Evolutionary conservation across 495 filamentous ascomycete genomes (phyloP), one percentile per base, ranked within the genome.

Genomic region (Darksidea phi): DNA sequence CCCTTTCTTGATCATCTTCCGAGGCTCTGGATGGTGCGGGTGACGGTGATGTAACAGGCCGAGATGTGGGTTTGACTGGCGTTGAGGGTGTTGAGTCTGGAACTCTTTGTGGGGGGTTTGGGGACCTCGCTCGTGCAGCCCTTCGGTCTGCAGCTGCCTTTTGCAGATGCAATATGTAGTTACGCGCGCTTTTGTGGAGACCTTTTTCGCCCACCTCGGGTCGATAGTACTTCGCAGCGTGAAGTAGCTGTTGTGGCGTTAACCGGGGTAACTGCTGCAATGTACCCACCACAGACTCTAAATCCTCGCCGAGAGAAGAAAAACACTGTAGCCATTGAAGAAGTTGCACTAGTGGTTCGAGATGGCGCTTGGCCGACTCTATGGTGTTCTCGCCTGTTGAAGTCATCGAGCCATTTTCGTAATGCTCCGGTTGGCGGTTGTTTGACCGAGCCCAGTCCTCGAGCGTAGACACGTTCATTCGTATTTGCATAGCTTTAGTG

Each of bases 401-500:
- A 4, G 80, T 86, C 73, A 88, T 92, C 28, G 92, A 89, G 8
- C 93, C 94, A 58, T 90, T 87, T 71, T 99, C 94, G 69, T 90
- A 97, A 71, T 97, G 94, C 71, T 96, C 94, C 7, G 94, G 92
- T 65, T 95, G 85, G 15, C 95, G 85, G 68, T 96, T 97, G 74
- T 97, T 99, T 24, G 81, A 77, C 13, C 91, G 81, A 1, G 93
- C 94, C 94, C 94, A 99, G 70, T 99, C 94, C 73, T 99, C 94
- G 43, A 99, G 78, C 1, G 82, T 84, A 3, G 94, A 97, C 24
- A 97, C 85, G 71, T 99, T 99, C 90, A 99, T 96, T 61, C 94
- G 90, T 60, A 99, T 97, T 69, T 99, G 95, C 94, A 99, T 97
- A 6, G 94, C 94, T 72, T 99, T 99, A 13, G 94, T 99, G 28